Evolutionary conservation across 2,329 filamentous ascomycete genomes (phyloP).

Genomic region (Epichloe bromicola): DNA sequence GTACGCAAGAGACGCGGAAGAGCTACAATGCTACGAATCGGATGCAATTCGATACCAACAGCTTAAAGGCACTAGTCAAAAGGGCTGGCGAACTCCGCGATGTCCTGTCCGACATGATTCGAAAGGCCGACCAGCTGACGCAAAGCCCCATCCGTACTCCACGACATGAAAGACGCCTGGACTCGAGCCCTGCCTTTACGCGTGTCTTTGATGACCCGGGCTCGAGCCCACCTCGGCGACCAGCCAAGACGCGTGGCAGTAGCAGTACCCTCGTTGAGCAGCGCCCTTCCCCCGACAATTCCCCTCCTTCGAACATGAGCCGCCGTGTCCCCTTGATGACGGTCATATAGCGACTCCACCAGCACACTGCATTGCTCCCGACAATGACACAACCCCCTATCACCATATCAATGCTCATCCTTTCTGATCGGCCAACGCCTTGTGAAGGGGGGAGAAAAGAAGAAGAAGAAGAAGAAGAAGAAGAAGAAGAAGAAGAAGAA

Average conservation of each 20-base stretch:
- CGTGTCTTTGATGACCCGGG: constrained; percentile 51
- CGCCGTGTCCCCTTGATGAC: constrained; percentile 53
- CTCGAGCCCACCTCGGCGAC: constrained; percentile 38
- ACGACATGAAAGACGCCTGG: constrained; percentile 29
- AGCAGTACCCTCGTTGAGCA: constrained; percentile 38
- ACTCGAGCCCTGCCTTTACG: constrained; percentile 55
- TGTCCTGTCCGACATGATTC: constrained; percentile 44
- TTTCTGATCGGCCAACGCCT: not conserved
- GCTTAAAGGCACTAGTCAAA: constrained; percentile 52
- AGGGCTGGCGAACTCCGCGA: constrained; percentile 47
- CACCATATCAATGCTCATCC: not conserved
- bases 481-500: not conserved
- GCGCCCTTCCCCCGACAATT: constrained; percentile 37
- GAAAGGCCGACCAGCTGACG: constrained; percentile 44
- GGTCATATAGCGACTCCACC: constrained; percentile 29
- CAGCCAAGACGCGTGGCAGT: constrained; percentile 36
- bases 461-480: constrained; percentile 4
- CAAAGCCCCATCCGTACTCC: constrained; percentile 42
- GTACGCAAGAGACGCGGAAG: constrained; percentile 16
- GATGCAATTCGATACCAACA: constrained; percentile 56
- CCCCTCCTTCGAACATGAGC: constrained; percentile 35
- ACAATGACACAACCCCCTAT: not conserved
- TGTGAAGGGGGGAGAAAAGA: constrained; percentile 11
- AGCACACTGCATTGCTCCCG: not conserved
- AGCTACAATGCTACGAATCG: constrained; percentile 31